Base-by-base conservation (phyloP, 2,329 filamentous ascomycete species). In the Cladosporium sp. region DNA sequence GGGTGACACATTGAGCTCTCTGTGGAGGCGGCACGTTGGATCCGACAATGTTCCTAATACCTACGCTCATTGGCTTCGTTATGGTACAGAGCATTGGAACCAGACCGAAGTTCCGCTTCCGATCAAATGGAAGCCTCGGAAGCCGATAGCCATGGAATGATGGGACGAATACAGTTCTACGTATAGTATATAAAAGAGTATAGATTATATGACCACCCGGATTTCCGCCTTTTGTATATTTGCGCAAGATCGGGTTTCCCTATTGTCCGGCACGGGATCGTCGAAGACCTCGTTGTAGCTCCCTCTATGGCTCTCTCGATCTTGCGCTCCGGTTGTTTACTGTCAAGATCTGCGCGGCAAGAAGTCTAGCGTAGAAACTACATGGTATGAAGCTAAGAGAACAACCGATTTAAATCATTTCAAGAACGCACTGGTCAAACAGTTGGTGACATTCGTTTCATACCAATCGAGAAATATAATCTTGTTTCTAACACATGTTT, bases 401-500 rank as follows among this genome's bases (percentile, higher is more conserved):
- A 10, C 7, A n/a, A 44, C 38, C 1, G 2, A 10, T 10, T 44
- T 2, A 10, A 2, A n/a, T 21, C 10, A 18, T n/a, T 44, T 1
- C 2, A 8, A n/a, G 7, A 44, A n/a, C 5, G 18, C 6, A n/a
- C 2, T 10, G 38, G 15, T 21, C 7, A 15, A 44, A 3, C 7
- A n/a, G 38, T 21, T 44, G 15, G 36, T 41, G 36, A 41, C 4
- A 18, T 18, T 18, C 2, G 36, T 18, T 41, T 15, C 15, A 41
- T 18, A 18, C 36, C 14, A 18, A 18, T 18, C 2, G 3, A 18
- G 5, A 18, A 1, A 18, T 6, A 4, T 41, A 8, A 86, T 71
- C 21, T 12, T 12, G 2, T 1, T 12, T 12, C 12, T 12, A 18
- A 1, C n/a, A 21, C n/a, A 21, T 12, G n/a, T 18, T 21, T 47